These are phyloP conservation scores for Ustilago sp. DNA, from an alignment of 1,284 basidiomycete genomes.

Conservation along the genomic window DNA sequence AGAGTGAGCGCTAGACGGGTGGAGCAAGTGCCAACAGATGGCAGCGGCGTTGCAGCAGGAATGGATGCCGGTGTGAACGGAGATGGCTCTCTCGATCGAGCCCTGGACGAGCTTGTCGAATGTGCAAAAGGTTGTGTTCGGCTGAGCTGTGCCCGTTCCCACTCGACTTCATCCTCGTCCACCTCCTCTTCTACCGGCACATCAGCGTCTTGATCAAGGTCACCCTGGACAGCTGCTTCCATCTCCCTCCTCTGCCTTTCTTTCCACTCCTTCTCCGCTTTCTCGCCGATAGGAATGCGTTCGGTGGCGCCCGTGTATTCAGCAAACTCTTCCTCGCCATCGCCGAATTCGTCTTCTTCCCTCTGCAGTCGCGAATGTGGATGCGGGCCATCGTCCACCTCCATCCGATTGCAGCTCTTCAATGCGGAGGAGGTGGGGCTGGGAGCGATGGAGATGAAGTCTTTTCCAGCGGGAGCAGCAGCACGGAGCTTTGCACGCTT, in stretches of 20 bases:
- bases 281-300: conserved; percentile 58
- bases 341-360: conserved; percentile 64
- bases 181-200: conserved; percentile 75
- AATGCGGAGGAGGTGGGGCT: conserved; percentile 2
- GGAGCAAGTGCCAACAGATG: conserved; percentile 53
- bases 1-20: conserved; percentile 46
- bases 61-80: conserved; percentile 53
- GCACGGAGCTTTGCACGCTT: conserved; percentile 44
- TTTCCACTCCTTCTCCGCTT: conserved; percentile 41
- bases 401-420: conserved; percentile 16
- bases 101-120: neutral
- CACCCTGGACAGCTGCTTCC: conserved; percentile 38
- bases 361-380: conserved; percentile 58
- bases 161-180: conserved; percentile 78
- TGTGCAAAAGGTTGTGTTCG: conserved; percentile 32
- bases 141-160: conserved; percentile 58
- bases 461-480: conserved; percentile 16
- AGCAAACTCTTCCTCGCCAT: conserved; percentile 64
- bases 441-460: conserved; percentile 52
- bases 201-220: conserved; percentile 33
- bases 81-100: conserved; percentile 39
- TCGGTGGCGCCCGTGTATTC: conserved; percentile 64
- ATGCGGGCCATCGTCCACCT: conserved; percentile 48
- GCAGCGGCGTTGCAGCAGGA: conserved; percentile 52
- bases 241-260: conserved; percentile 46